A percentile compares a stretch with the other conserved stretches of the same genome.
Evolutionary conservation across 257 asterid genomes (phyloP).

Genomic region (Striga asiatica): DNA sequence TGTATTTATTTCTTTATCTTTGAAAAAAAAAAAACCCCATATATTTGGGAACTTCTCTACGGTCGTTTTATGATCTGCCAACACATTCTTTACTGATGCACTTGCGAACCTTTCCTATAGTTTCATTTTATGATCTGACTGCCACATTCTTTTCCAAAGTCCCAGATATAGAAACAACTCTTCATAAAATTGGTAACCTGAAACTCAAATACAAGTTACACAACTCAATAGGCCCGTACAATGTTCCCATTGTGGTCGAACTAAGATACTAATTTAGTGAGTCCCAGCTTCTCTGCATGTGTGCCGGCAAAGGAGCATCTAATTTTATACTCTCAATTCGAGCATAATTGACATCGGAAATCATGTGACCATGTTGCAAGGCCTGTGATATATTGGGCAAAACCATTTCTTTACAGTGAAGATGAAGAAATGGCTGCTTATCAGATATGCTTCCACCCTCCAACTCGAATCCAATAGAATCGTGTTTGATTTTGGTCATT

Average conservation of each 20-base stretch:
- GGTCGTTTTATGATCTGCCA: too few species aligned
- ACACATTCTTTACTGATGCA: too few species aligned
- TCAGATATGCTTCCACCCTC: constrained; percentile 58
- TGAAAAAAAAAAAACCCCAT: too few species aligned
- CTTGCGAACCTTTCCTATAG: too few species aligned
- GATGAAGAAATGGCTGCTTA: constrained; percentile 63
- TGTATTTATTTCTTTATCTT: too few species aligned
- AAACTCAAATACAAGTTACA: neutral
- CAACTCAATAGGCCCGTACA: neutral
- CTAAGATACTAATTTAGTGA: constrained; percentile 16
- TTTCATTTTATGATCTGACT: too few species aligned
- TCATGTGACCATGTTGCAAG: constrained; percentile 23
- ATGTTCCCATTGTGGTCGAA: neutral
- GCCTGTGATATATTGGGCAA: constrained; percentile 58
- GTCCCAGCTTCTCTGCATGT: constrained; percentile 86
- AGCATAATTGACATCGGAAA: constrained; percentile 23
- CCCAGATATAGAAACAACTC: too few species aligned
- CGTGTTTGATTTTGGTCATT: constrained; percentile 14
- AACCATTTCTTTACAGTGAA: constrained; percentile 75
- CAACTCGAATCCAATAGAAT: constrained; percentile 30
- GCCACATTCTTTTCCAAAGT: too few species aligned
- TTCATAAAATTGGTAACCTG: too few species aligned
- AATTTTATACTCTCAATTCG: constrained; percentile 30
- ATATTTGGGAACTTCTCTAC: too few species aligned
- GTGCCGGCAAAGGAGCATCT: constrained; percentile 63